Conservation (phyloP, 805 yeast genomes). For the Wickerhamiella sergipiensis region DNA sequence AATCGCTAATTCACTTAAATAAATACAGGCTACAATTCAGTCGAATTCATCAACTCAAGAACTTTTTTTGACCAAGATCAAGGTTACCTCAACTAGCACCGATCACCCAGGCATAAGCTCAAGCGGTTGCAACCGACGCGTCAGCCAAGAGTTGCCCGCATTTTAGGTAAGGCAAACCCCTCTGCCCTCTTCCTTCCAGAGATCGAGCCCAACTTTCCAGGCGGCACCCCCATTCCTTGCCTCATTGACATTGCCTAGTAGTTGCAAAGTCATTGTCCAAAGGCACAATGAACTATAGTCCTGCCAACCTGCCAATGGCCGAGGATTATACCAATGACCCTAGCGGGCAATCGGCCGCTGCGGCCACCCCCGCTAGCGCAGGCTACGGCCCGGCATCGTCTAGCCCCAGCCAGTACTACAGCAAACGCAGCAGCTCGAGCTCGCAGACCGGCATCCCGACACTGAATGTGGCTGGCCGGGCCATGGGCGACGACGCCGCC, state of each 20-base stretch:
- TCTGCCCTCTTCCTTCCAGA: background rate
- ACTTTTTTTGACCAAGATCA: too few relatives aligned
- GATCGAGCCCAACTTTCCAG: background rate
- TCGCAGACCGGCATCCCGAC: background rate
- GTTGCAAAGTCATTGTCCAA: background rate
- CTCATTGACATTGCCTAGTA: background rate
- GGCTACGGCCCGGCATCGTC: background rate
- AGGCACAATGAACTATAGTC: background rate
- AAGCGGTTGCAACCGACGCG: background rate
- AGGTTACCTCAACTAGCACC: too few relatives aligned
- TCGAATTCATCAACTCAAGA: too few relatives aligned
- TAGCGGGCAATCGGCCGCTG: background rate
- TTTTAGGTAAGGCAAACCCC: background rate
- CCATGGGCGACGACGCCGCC: background rate
- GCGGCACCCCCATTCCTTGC: background rate
- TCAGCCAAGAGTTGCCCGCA: background rate
- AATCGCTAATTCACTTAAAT: too few relatives aligned
- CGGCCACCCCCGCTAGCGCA: background rate
- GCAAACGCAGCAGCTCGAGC: background rate
- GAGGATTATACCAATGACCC: background rate
- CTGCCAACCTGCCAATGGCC: background rate
- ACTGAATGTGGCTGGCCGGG: background rate
- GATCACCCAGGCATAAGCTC: too few relatives aligned
- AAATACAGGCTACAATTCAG: too few relatives aligned
- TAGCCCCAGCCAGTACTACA: background rate